phyloP scores from a whole-genome alignment of 2,329 filamentous ascomycete genomes.

The Diplodia intermedia region DNA sequence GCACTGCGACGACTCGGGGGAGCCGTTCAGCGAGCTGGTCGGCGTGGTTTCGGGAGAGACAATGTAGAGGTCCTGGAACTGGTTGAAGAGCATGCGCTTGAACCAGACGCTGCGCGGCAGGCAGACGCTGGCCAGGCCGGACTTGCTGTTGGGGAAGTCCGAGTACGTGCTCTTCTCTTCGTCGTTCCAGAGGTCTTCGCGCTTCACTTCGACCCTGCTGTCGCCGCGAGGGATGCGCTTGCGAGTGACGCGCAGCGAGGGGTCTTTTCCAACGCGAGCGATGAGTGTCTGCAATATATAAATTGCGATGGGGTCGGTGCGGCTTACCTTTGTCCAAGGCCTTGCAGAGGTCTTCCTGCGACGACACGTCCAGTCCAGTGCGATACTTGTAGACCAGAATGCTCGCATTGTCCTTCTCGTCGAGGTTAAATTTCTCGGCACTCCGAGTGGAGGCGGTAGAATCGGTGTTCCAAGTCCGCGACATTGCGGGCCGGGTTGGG shows the following conservation, averaged over 20 bases:
- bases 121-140: slow-evolving; percentile 56
- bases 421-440: slow-evolving; percentile 53
- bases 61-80: slow-evolving; percentile 58
- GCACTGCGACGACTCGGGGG: slow-evolving; percentile 48
- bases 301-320: not conserved
- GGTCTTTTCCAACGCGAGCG: slow-evolving; percentile 44
- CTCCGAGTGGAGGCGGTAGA: slow-evolving; percentile 51
- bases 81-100: slow-evolving; percentile 55
- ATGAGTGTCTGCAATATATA: slow-evolving; percentile 18
- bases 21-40: slow-evolving; percentile 48
- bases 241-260: slow-evolving; percentile 54
- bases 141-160: slow-evolving; percentile 51
- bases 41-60: slow-evolving; percentile 51
- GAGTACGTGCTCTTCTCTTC: slow-evolving; percentile 43
- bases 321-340: slow-evolving; percentile 47
- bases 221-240: slow-evolving; percentile 56
- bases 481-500: slow-evolving; percentile 34
- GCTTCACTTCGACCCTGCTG: slow-evolving; percentile 55
- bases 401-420: slow-evolving; percentile 51
- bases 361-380: slow-evolving; percentile 51
- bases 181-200: slow-evolving; percentile 53
- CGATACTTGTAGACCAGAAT: slow-evolving; percentile 57
- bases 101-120: slow-evolving; percentile 55
- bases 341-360: slow-evolving; percentile 54
- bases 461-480: slow-evolving; percentile 53